Percentiles rank a stretch among this genome's conserved stretches.
These are phyloP conservation scores for Yarrowia deformans DNA, from an alignment of 805 yeast genomes.

Conservation along the genomic window DNA sequence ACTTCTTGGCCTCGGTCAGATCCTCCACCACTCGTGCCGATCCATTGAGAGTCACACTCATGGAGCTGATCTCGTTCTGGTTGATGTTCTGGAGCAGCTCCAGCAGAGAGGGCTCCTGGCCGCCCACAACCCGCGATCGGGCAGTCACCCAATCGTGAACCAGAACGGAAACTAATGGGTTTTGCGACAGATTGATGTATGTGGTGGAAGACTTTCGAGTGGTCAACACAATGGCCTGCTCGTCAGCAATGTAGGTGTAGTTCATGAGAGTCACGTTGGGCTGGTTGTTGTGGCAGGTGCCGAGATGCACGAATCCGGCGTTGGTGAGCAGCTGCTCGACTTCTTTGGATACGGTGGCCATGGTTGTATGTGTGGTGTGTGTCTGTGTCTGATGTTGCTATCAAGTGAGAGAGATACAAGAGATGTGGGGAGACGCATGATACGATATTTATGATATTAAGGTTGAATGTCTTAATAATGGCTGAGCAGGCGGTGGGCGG, in stretches of 20 bases:
- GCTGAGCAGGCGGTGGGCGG: neutral
- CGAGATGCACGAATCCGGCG: conserved; percentile 67
- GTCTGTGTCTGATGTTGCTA: neutral
- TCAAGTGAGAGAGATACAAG: neutral
- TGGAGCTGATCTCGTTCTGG: conserved; percentile 77
- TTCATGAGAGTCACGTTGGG: conserved; percentile 95
- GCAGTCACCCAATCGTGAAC: conserved; percentile 92
- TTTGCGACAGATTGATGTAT: conserved; percentile 68
- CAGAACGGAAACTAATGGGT: conserved; percentile 80
- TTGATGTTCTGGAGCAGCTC: conserved; percentile 77
- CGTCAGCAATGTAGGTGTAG: conserved; percentile 67
- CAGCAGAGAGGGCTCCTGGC: conserved; percentile 56
- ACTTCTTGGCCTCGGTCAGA: conserved; percentile 62
- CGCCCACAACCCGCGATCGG: conserved; percentile 51
- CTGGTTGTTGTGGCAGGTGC: conserved; percentile 72
- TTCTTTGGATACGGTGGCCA: conserved; percentile 26
- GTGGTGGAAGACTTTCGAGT: conserved; percentile 77
- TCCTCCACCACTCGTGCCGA: conserved; percentile 63
- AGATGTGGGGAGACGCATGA: conserved; percentile 24
- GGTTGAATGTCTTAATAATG: neutral
- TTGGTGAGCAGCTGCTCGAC: conserved; percentile 20
- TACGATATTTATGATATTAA: conserved; percentile 3
- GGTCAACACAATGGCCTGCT: conserved; percentile 68
- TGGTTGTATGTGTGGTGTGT: neutral
- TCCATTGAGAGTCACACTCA: conserved; percentile 84